Evolutionary conservation across 306 rosid species (phyloP).

Genomic region (Luffa aegyptiaca): DNA sequence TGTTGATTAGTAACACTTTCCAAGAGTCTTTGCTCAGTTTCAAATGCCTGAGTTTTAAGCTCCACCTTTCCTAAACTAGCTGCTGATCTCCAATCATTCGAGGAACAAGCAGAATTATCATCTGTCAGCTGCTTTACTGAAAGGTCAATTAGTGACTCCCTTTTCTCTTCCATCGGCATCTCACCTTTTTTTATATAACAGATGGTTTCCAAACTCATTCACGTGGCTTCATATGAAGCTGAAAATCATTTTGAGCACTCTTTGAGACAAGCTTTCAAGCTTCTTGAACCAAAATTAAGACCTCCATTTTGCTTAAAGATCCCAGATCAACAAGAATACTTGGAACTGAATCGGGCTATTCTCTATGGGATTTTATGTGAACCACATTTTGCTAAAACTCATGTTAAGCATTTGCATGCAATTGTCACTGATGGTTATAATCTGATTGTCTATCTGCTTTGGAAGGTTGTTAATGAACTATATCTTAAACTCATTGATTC

Average conservation of each 20-base stretch:
- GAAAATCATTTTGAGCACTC: slow-evolving; percentile 37
- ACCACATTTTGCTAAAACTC: slow-evolving; percentile 44
- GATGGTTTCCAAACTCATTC: slow-evolving; percentile 30
- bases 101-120: not conserved
- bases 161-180: not conserved
- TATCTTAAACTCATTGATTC: slow-evolving; percentile 43
- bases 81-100: not conserved
- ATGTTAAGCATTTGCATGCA: slow-evolving; percentile 72
- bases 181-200: not conserved
- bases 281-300: slow-evolving; percentile 40
- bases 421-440: slow-evolving; percentile 58
- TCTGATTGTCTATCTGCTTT: slow-evolving; percentile 29
- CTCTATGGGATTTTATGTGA: slow-evolving; percentile 50
- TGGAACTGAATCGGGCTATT: slow-evolving; percentile 49
- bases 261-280: slow-evolving; percentile 40
- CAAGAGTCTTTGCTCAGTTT: not conserved
- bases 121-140: not conserved
- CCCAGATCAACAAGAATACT: slow-evolving; percentile 43
- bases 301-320: slow-evolving; percentile 54
- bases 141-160: not conserved
- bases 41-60: not conserved
- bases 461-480: slow-evolving; percentile 31
- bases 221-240: slow-evolving; percentile 29
- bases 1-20: not conserved
- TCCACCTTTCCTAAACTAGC: not conserved